These are phyloP conservation scores for Coniochaeta sp. DNA, from an alignment of 2,329 filamentous ascomycete species.

Conservation along the genomic window DNA sequence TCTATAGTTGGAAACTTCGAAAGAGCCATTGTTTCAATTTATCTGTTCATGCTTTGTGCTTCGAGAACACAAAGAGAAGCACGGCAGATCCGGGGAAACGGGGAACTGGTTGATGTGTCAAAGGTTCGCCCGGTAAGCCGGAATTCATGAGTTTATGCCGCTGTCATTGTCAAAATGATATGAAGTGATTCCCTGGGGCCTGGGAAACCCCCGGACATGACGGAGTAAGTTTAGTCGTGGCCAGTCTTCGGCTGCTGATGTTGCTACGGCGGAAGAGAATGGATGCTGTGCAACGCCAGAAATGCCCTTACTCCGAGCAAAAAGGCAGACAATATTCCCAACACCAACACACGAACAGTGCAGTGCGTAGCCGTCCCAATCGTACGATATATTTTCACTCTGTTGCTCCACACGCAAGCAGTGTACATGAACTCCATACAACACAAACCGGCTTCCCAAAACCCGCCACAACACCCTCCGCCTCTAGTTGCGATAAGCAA, in stretches of 20 bases:
- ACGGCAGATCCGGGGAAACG: background rate
- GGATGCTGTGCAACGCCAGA: background rate
- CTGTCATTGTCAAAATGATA: background rate
- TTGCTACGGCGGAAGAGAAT: background rate
- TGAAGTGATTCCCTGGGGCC: background rate
- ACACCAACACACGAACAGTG: too few species aligned
- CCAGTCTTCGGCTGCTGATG: too few species aligned
- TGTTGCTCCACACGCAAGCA: background rate
- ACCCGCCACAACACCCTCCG: background rate
- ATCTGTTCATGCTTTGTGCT: background rate
- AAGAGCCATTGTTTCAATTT: too few species aligned
- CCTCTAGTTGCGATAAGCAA: background rate
- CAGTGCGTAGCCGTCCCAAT: background rate
- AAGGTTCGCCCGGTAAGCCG: background rate
- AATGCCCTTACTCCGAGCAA: too few species aligned
- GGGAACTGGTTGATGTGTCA: background rate
- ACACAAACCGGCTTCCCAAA: too few species aligned
- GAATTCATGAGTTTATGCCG: background rate
- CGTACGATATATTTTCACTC: background rate
- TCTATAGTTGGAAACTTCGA: slow-evolving; percentile 1
- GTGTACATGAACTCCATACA: background rate
- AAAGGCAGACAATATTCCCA: too few species aligned
- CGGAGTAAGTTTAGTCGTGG: background rate
- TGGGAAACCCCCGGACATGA: background rate
- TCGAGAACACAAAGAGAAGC: slow-evolving; percentile 1